Base-by-base conservation (phyloP, 2,329 filamentous ascomycete species). In the Dichotomopilus funicola region DNA sequence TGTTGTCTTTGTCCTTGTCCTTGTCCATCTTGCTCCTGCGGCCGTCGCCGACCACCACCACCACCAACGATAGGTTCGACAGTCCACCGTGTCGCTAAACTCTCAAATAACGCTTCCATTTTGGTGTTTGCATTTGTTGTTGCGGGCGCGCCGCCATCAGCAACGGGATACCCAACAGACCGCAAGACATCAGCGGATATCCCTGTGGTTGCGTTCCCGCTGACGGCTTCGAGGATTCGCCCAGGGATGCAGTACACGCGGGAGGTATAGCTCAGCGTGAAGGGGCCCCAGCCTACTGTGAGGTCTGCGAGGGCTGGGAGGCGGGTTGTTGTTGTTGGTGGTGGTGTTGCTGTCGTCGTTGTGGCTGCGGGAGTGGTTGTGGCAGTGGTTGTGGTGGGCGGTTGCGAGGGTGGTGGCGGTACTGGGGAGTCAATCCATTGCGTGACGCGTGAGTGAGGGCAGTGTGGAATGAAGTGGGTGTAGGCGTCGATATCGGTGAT, bases 401-500 rank as follows among this genome's bases (percentile, higher is more conserved):
- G 13, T 6, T 50, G 51, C 1, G 42, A 31, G 10, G n/a, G 5
- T 35, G n/a, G 45, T 47, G 33, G 45, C 4, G 12, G 40, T 35
- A n/a, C 19, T n/a, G 45, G 45, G 4, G 45, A 13, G 11, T 47
- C 34, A 1, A 88, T 86, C 80, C 87, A 90, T 56, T 78, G 77
- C 1, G 90, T 96, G 42, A 97, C 90, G 58, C 78, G 80, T 40
- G 88, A 91, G 46, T 77, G 77, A 44, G 82, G 80, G 73, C 92
- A 95, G 79, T 95, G 96, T 9, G 94, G 94, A n/a, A 99, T 82
- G 77, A 97, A 99, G 62, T 77, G 70, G 40, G 80, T 76, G 80
- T 99, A 99, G 60, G 83, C 83, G 70, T 89, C 82, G 61, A 99
- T 85, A 71, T 96, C 90, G 73, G 91, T 85, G 70, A 99, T 91